These are phyloP conservation scores for Talaromyces funiculosus DNA, from an alignment of 2,329 filamentous ascomycete species.

Conservation along the genomic window DNA sequence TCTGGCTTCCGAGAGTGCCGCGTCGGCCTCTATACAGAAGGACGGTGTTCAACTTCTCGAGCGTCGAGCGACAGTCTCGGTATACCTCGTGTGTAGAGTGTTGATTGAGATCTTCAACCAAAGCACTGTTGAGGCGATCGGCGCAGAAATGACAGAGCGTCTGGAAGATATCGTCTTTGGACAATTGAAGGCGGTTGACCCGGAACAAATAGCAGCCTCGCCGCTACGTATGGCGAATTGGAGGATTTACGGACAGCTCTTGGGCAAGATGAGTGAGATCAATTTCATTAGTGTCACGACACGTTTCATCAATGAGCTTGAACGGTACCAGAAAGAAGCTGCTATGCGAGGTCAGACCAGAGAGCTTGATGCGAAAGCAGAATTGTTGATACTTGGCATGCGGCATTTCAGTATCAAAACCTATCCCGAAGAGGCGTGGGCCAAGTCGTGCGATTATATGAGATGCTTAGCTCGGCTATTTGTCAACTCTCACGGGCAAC, in stretches of 20 bases:
- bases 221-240: constrained; percentile 88
- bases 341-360: constrained; percentile 41
- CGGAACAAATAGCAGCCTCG: constrained; percentile 64
- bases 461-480: constrained; percentile 76
- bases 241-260: constrained; percentile 84
- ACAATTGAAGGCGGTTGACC: constrained; percentile 85
- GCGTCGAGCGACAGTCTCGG: constrained; percentile 85
- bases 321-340: constrained; percentile 69
- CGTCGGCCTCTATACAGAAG: constrained; percentile 34
- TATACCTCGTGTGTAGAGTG: constrained; percentile 91
- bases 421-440: constrained; percentile 69
- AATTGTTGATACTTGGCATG: constrained; percentile 86
- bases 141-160: constrained; percentile 85
- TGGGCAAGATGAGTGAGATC: constrained; percentile 93
- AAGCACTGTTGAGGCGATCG: constrained; percentile 75
- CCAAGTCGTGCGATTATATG: constrained; percentile 84
- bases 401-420: constrained; percentile 76
- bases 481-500: constrained; percentile 75
- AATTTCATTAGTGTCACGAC: constrained; percentile 80
- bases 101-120: constrained; percentile 91
- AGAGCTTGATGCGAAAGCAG: constrained; percentile 73
- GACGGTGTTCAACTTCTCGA: constrained; percentile 75
- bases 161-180: constrained; percentile 93
- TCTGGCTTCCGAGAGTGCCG: constrained; percentile 22
- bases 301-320: constrained; percentile 76